Conservation (phyloP, 2,329 filamentous ascomycete species). For the Hortaea werneckii region DNA sequence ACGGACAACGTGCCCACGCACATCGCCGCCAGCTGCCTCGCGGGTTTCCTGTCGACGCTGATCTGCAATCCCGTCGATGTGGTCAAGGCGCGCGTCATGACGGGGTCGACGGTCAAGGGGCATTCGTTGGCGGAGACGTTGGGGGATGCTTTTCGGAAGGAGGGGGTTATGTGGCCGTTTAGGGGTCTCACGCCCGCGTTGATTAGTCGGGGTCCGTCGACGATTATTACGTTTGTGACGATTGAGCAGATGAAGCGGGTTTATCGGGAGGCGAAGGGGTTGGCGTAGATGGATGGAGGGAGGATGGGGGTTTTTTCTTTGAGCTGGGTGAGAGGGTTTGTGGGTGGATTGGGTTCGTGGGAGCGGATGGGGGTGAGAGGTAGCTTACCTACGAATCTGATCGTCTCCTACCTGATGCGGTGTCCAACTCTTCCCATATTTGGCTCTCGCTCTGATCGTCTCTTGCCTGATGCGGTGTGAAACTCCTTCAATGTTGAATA, state of each 20-base stretch:
- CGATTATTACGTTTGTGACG: slow-evolving; percentile 77
- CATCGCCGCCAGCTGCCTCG: slow-evolving; percentile 65
- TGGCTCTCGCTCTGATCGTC: no score
- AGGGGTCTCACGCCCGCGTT: slow-evolving; percentile 81
- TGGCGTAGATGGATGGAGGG: no score
- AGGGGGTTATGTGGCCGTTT: slow-evolving; percentile 76
- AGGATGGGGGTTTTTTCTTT: no score
- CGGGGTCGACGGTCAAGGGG: slow-evolving; percentile 4
- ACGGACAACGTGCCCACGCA: slow-evolving; percentile 61
- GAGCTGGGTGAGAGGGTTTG: no score
- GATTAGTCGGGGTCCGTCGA: slow-evolving; percentile 60
- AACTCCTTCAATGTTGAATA: no score
- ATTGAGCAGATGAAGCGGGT: slow-evolving; percentile 76
- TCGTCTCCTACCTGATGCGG: no score
- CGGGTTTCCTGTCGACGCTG: slow-evolving; percentile 74
- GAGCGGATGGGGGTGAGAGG: no score
- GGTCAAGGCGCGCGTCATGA: slow-evolving; percentile 83
- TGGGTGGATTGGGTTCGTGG: no score
- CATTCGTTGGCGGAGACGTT: slow-evolving; percentile 39
- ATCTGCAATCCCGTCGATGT: slow-evolving; percentile 80
- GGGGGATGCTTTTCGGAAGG: slow-evolving; percentile 46
- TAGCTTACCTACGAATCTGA: no score
- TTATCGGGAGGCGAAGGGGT: slow-evolving; percentile 38
- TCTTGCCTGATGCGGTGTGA: no score
- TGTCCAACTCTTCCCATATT: no score